phyloP scores from a whole-genome alignment of 345 rosid genomes.

The Eucalyptus pumila region DNA sequence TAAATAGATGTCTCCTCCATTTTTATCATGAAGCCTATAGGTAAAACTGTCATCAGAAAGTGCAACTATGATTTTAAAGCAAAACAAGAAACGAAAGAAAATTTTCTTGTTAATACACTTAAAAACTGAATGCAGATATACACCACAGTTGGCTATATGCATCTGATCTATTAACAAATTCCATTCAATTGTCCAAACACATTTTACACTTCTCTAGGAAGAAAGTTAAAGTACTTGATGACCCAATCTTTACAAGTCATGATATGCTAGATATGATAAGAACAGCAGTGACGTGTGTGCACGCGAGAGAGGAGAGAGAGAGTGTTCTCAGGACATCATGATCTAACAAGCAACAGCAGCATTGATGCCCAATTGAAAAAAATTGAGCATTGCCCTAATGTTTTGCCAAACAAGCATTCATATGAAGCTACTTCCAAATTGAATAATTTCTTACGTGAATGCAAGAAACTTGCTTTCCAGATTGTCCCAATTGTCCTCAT shows the following conservation, averaged over 20 bases:
- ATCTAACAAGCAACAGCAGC: neutral
- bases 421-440: neutral
- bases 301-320: neutral
- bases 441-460: constrained; percentile 49
- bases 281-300: neutral
- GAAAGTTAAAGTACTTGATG: neutral
- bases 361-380: neutral
- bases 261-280: neutral
- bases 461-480: constrained; percentile 87
- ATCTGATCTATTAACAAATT: neutral
- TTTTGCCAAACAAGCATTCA: neutral
- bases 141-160: neutral
- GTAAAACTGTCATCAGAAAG: neutral
- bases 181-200: neutral
- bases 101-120: neutral
- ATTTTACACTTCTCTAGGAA: neutral
- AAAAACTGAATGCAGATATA: neutral
- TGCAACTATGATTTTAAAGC: neutral
- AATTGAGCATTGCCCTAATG: neutral
- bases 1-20: constrained; percentile 47
- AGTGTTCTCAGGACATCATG: neutral
- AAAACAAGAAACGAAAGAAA: neutral
- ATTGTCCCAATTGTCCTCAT: constrained; percentile 85
- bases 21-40: constrained; percentile 60
- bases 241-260: neutral